These are phyloP conservation scores for Phytophthora podocarpi DNA, from an alignment of 352 stramenopile species.

Conservation along the genomic window DNA sequence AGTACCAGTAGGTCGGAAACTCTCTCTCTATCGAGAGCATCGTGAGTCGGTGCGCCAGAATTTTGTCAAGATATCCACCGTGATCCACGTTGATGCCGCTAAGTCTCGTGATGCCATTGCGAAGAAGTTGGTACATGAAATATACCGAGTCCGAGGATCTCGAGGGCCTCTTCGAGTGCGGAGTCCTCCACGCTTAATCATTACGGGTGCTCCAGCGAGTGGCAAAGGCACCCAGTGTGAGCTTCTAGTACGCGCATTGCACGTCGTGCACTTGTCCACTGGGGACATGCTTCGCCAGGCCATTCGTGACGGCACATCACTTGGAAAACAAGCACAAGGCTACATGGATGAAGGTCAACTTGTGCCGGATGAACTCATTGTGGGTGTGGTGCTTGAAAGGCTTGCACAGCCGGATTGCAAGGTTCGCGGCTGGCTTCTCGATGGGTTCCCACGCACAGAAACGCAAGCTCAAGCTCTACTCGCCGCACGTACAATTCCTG, in stretches of 20 bases:
- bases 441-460: conserved; percentile 95
- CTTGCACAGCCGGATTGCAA: conserved; percentile 73
- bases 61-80: conserved; percentile 71
- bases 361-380: conserved; percentile 95
- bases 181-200: conserved; percentile 82
- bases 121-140: conserved; percentile 47
- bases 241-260: conserved; percentile 87
- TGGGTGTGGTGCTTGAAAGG: conserved; percentile 92
- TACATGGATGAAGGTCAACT: conserved; percentile 94
- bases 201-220: conserved; percentile 91
- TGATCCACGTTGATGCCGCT: conserved; percentile 76
- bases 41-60: conserved; percentile 74
- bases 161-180: conserved; percentile 47
- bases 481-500: conserved; percentile 77
- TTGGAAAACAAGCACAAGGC: conserved; percentile 84
- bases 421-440: conserved; percentile 88
- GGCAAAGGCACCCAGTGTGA: conserved; percentile 98
- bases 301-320: conserved; percentile 64
- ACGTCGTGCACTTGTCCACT: conserved; percentile 94
- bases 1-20: conserved; percentile 33
- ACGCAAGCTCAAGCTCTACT: conserved; percentile 78
- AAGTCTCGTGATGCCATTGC: conserved; percentile 49
- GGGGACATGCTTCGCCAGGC: conserved; percentile 94
- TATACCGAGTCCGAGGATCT: conserved; percentile 56
- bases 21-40: conserved; percentile 84